Percentiles rank a stretch among this genome's conserved stretches.
phyloP scores from a whole-genome alignment of 1,284 basidiomycete species.

The Tilletia caries region DNA sequence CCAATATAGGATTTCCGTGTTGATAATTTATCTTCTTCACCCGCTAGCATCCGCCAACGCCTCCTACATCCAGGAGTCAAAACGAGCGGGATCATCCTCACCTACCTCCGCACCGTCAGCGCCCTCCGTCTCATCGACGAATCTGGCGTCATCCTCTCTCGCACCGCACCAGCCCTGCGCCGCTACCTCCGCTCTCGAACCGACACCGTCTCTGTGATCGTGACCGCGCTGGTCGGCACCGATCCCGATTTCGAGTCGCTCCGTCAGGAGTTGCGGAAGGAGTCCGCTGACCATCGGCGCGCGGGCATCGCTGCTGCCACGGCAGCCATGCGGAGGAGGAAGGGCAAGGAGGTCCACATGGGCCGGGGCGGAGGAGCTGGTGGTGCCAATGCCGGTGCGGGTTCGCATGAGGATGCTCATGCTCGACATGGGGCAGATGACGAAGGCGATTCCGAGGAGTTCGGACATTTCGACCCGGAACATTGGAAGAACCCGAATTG shows the following conservation, averaged over 20 bases:
- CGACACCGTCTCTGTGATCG: slow-evolving; percentile 48
- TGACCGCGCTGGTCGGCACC: slow-evolving; percentile 47
- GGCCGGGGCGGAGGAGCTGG: slow-evolving; percentile 18
- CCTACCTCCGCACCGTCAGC: slow-evolving; percentile 93
- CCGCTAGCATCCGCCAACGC: slow-evolving; percentile 61
- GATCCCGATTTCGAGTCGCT: slow-evolving; percentile 43
- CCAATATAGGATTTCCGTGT: neutral
- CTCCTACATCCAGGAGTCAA: slow-evolving; percentile 93
- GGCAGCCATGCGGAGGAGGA: neutral
- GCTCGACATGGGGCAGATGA: slow-evolving; percentile 16
- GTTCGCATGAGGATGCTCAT: slow-evolving; percentile 16
- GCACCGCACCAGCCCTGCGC: slow-evolving; percentile 43
- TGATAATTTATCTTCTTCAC: neutral
- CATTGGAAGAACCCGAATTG: slow-evolving; percentile 20
- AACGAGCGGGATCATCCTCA: slow-evolving; percentile 81
- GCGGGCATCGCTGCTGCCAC: neutral
- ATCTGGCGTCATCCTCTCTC: slow-evolving; percentile 73
- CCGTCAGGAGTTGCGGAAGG: slow-evolving; percentile 37
- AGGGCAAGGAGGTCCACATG: neutral
- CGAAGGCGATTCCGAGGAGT: slow-evolving; percentile 19
- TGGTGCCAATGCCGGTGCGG: neutral
- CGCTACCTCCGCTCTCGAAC: slow-evolving; percentile 39
- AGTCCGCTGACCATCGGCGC: neutral
- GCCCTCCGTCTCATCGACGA: slow-evolving; percentile 87
- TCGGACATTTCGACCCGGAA: neutral